Percentiles rank a stretch among this genome's conserved stretches.
These are phyloP conservation scores for Tylopilus subfusipes DNA, from an alignment of 768 basidiomycete species.

Conservation along the genomic window DNA sequence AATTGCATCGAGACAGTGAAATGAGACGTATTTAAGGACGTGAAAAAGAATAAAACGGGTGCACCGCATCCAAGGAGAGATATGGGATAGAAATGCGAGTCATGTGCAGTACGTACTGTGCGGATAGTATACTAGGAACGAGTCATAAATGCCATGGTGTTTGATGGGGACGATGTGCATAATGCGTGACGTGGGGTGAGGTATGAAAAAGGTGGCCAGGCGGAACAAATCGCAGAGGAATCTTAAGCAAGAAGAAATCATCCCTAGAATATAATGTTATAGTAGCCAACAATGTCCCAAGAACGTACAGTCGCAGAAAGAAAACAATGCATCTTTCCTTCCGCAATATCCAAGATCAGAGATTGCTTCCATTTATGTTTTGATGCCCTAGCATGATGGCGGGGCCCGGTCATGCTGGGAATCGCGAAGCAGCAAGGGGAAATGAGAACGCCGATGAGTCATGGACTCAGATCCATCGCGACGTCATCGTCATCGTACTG, in stretches of 20 bases:
- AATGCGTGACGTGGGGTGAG: conserved; percentile 3
- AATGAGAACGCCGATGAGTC: conserved; percentile 13
- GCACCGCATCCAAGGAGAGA: conserved; percentile 10
- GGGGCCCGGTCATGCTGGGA: conserved; percentile 4
- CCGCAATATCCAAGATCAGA: conserved; percentile 20
- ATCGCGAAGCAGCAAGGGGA: background rate
- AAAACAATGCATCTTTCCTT: conserved; percentile 7
- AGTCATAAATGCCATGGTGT: conserved; percentile 27
- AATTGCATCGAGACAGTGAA: conserved; percentile 1
- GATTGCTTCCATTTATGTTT: conserved; percentile 4
- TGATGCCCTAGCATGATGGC: conserved; percentile 1
- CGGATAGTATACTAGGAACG: conserved; percentile 20
- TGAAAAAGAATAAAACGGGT: background rate
- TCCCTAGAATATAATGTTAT: conserved; percentile 37
- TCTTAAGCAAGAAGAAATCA: conserved; percentile 28
- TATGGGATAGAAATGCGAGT: conserved; percentile 27
- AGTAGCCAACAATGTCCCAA: conserved; percentile 35
- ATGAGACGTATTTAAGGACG: background rate
- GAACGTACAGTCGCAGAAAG: conserved; percentile 28
- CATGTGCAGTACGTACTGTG: conserved; percentile 32
- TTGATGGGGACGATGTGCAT: conserved; percentile 1
- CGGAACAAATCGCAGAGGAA: conserved; percentile 4
- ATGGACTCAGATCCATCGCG: conserved; percentile 41
- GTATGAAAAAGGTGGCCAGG: conserved; percentile 13
- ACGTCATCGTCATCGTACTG: conserved; percentile 21